Percentiles rank a stretch among this genome's conserved stretches.
These are phyloP conservation scores for Coemansia brasiliensis DNA, from an alignment of 192 early-diverging fungal genomes.

Conservation along the genomic window DNA sequence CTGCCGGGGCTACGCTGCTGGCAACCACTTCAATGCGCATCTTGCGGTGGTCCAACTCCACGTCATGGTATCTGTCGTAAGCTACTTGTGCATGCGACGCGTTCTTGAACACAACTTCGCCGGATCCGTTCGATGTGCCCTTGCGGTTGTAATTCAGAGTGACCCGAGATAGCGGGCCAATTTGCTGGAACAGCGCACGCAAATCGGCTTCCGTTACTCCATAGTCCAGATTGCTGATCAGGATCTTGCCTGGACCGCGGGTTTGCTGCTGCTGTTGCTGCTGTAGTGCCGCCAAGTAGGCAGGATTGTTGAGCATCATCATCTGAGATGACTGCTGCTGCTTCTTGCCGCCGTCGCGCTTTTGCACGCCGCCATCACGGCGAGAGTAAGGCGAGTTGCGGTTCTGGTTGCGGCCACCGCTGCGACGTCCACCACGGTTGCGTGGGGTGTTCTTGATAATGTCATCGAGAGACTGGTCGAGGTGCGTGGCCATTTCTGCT, in stretches of 20 bases:
- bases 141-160: slow-evolving; percentile 37
- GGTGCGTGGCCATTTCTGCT: slow-evolving; percentile 38
- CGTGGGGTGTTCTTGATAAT: slow-evolving; percentile 45
- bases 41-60: slow-evolving; percentile 41
- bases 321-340: slow-evolving; percentile 24
- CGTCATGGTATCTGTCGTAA: slow-evolving; percentile 39
- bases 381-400: slow-evolving; percentile 49
- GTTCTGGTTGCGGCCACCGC: slow-evolving; percentile 27
- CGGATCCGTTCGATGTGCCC: slow-evolving; percentile 47
- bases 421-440: slow-evolving; percentile 11
- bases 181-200: slow-evolving; percentile 40
- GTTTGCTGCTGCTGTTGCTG: slow-evolving; percentile 24
- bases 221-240: slow-evolving; percentile 52
- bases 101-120: slow-evolving; percentile 44
- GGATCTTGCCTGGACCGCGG: slow-evolving; percentile 26
- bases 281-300: slow-evolving; percentile 23
- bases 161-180: slow-evolving; percentile 29
- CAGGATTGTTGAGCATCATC: slow-evolving; percentile 46
- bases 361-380: slow-evolving; percentile 37
- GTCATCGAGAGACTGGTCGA: slow-evolving; percentile 54
- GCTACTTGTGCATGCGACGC: slow-evolving; percentile 28
- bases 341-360: slow-evolving; percentile 19
- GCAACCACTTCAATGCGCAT: slow-evolving; percentile 38
- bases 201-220: slow-evolving; percentile 43
- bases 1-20: slow-evolving; percentile 27